Evolutionary conservation across 2,329 filamentous ascomycete species (phyloP), one percentile per base, ranked within the genome.

Genomic region (Xylaria sp.): DNA sequence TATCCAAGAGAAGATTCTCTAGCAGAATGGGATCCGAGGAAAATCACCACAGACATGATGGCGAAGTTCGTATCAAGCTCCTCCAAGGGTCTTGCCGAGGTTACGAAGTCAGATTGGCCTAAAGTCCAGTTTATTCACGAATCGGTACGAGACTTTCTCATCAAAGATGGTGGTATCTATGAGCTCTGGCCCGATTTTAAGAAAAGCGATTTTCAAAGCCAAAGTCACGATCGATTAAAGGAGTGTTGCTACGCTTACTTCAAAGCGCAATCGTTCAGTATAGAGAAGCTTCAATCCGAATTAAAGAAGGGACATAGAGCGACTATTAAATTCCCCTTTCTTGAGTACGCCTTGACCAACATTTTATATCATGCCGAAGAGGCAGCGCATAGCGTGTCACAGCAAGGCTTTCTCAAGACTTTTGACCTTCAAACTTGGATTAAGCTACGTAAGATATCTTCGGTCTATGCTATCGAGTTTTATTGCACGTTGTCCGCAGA

Each of bases 121-220:
- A 81, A 70, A 0, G 82, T 87, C 0, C 85, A 87, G 65, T 88
- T 87, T 72, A 86, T 87, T 5, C 84, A 87, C 45, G 83, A 86
- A 69, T 85, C 84, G 0, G 83, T 86, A 0, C 73, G 79, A 0
- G 84, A 86, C 10, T 86, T 83, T 53, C 75, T 87, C 0, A 25
- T 84, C 2, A 79, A 79, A 8, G 78, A 80, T 1, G 66, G 72
- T 0, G 80, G 81, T 0, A 67, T 82, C 0, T 9, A 56, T 0
- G 60, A 75, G 0, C n/a, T 82, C 0, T 79, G 76, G 76, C 74
- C 80, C 4, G 76, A 80, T 23, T 62, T 76, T 32, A 74, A 76
- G 0, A 60, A 76, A 0, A 60, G 70, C 43, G 78, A 82, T 23
- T 80, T 87, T 46, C 80, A 86, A 0, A 72, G 61, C 20, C 73